Evolutionary conservation across 371 early-diverging fungal species (phyloP).

Genomic region (Chytridium lagenaria): DNA sequence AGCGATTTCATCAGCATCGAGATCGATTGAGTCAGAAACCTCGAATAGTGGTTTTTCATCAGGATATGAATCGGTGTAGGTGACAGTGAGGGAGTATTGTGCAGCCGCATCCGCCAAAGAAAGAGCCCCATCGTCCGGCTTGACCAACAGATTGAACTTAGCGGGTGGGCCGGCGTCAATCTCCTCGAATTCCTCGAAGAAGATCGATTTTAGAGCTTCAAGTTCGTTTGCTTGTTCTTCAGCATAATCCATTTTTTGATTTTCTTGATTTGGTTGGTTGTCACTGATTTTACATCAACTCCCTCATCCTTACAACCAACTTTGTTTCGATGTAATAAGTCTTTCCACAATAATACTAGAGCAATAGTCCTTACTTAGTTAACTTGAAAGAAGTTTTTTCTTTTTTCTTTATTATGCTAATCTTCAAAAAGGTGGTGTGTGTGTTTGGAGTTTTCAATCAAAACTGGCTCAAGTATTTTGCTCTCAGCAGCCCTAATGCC

Average conservation of each 20-base stretch:
- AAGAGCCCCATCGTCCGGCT: constrained; percentile 49
- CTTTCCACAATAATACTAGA: too few relatives aligned
- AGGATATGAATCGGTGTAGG: constrained; percentile 87
- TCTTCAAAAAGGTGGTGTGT: too few relatives aligned
- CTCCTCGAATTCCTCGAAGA: constrained; percentile 82
- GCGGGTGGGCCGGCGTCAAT: constrained; percentile 50
- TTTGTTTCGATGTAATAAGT: too few relatives aligned
- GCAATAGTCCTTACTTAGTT: background rate
- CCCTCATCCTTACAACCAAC: too few relatives aligned
- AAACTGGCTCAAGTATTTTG: too few relatives aligned
- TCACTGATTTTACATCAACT: too few relatives aligned
- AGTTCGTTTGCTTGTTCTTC: constrained; percentile 72
- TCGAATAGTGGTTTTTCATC: constrained; percentile 78
- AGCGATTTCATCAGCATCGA: constrained; percentile 55
- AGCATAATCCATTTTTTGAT: constrained; percentile 34
- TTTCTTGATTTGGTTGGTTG: too few relatives aligned
- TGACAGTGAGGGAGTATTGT: constrained; percentile 66
- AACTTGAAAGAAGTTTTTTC: background rate
- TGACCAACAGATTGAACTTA: constrained; percentile 62
- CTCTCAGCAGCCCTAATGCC: too few relatives aligned
- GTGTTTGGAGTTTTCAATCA: too few relatives aligned
- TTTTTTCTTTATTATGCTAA: background rate
- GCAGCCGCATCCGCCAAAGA: constrained; percentile 14
- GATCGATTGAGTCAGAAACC: constrained; percentile 49
- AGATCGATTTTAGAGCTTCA: constrained; percentile 92